Evolutionary conservation across 2,329 filamentous ascomycete species (phyloP), one percentile per base, ranked within the genome.

Genomic region (Whalleya microplaca): DNA sequence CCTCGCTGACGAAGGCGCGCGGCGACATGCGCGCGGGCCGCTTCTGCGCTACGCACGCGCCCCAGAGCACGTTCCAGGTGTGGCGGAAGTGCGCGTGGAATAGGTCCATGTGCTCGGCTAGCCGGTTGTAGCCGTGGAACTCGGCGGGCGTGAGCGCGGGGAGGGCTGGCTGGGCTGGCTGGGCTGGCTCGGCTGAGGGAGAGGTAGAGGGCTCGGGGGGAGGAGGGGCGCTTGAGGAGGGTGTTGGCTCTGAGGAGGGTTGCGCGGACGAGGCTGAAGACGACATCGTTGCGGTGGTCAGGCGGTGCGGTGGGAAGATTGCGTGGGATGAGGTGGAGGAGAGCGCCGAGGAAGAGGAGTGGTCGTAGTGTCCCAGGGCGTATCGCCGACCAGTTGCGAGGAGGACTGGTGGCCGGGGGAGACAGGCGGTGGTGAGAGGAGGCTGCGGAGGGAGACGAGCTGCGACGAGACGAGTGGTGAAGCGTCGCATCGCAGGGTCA

Each of bases 31-130:
- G 80, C 2, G 76, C 68, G 0, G 89, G 87, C 0, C 88, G 85
- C 58, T 82, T 83, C 57, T 80, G 72, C 45, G 75, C 56, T 47
- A 54, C 51, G 45, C 60, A 78, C 21, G 91, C 86, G 2, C 76
- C 77, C 76, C 90, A 88, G 51, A 96, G 79, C 21, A 84, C 73
- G 51, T 83, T 89, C 90, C 91, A 96, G 2, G 83, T 83, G 43
- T 80, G 75, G 21, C 90, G 88, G 78, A 95, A 95, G 75, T 90
- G 83, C 65, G 86, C 85, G 76, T 95, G 91, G 87, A 88, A 92
- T 59, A 82, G 76, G 44, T 93, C 83, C 90, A 93, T 93, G 61
- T 84, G 81, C 54, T 89, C 89, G 0, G 89, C 87, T 67, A 92
- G 76, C n/a, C 80, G 80, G 74, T 93, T 92, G 73, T 89, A 93